phyloP scores from a whole-genome alignment of 176 grass and related monocot species.

The Saccharum spontaneum region DNA sequence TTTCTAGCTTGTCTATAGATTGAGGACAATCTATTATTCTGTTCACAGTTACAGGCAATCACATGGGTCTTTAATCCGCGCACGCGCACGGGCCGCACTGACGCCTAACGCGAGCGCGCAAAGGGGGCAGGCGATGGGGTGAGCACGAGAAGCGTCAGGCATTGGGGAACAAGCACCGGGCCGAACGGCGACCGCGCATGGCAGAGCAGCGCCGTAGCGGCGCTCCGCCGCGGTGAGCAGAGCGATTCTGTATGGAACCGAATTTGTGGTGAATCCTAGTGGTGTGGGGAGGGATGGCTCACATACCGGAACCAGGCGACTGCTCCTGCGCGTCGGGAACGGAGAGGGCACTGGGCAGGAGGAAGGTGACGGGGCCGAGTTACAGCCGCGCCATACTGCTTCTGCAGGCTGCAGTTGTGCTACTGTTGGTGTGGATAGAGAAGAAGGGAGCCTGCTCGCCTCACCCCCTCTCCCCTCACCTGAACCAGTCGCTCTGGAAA shows the following conservation, averaged over 20 bases:
- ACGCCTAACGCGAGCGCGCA: not conserved
- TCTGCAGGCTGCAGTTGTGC: not conserved
- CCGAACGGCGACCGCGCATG: not conserved
- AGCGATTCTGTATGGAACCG: not conserved
- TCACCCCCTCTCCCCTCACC: not conserved
- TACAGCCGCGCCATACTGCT: not conserved
- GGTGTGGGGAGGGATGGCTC: not conserved
- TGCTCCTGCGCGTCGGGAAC: not conserved
- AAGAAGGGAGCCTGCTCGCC: not conserved
- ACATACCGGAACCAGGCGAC: not conserved
- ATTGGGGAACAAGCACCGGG: not conserved
- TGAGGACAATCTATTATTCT: not conserved
- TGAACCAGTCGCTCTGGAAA: not conserved
- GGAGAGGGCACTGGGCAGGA: not conserved
- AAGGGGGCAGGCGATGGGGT: not conserved
- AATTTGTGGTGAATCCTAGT: not conserved
- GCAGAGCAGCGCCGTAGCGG: not conserved
- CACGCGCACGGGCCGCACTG: not conserved
- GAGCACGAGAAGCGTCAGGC: not conserved
- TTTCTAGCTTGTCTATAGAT: not conserved
- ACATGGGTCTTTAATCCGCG: not conserved
- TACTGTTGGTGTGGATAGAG: conserved; percentile 5
- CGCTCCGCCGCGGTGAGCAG: not conserved
- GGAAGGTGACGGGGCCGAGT: not conserved
- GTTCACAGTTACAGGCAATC: not conserved